A percentile compares a stretch with the other conserved stretches of the same genome.
These are phyloP conservation scores for Diaporthe velutina DNA, from an alignment of 2,329 filamentous ascomycete species.

Conservation along the genomic window DNA sequence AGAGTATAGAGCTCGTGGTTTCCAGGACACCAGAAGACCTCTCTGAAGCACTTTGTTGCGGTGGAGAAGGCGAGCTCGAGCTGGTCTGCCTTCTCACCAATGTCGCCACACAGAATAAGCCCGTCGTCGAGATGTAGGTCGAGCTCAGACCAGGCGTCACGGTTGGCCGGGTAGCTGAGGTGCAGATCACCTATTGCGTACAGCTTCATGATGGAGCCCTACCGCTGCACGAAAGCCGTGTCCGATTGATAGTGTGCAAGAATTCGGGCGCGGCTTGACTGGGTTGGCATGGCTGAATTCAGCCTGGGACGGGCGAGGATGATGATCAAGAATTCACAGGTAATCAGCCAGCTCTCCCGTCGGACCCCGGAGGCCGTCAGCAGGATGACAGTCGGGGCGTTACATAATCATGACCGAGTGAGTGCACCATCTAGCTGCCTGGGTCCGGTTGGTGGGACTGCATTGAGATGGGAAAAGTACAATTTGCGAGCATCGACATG, in stretches of 20 bases:
- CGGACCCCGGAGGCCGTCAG: constrained; percentile 27
- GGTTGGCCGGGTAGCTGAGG: constrained; percentile 51
- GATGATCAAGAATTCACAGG: not conserved
- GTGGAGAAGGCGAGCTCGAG: constrained; percentile 50
- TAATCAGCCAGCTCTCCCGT: not conserved
- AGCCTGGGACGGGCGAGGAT: not conserved
- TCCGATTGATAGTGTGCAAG: not conserved
- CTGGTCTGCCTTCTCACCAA: constrained; percentile 53
- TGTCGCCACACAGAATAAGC: constrained; percentile 53
- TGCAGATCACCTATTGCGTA: constrained; percentile 55
- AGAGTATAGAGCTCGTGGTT: constrained; percentile 71
- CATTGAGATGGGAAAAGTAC: not conserved
- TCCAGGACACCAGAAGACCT: constrained; percentile 68
- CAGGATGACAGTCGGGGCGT: not conserved
- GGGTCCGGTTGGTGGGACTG: not conserved
- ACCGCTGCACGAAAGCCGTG: not conserved
- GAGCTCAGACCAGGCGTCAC: constrained; percentile 47
- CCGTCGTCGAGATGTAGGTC: constrained; percentile 51
- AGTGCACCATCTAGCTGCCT: not conserved
- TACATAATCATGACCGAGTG: constrained; percentile 16
- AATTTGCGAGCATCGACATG: too few species aligned
- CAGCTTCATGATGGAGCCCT: constrained; percentile 43
- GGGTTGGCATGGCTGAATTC: not conserved
- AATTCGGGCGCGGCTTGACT: not conserved
- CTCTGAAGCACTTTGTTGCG: constrained; percentile 48